A percentile compares a stretch with the other conserved stretches of the same genome.
Conservation (phyloP, 1,284 basidiomycete species). For the Pterulicium gracile region DNA sequence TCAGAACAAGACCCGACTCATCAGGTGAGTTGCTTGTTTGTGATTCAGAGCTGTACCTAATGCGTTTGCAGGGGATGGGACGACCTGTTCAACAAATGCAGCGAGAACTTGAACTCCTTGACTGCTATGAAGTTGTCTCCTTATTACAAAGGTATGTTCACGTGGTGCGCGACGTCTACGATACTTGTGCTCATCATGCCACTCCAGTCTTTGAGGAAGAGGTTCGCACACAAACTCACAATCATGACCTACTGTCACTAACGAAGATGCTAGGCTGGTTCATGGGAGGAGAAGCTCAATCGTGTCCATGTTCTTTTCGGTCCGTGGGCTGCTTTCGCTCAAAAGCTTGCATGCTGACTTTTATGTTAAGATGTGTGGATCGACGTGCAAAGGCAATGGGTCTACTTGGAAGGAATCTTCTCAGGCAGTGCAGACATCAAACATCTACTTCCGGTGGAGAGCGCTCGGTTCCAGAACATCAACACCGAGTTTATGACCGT, state of each 20-base stretch:
- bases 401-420: constrained; percentile 98
- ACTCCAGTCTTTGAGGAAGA: constrained; percentile 84
- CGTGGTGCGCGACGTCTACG: not conserved
- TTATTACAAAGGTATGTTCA: constrained; percentile 75
- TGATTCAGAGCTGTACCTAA: constrained; percentile 4
- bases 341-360: constrained; percentile 8
- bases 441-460: constrained; percentile 96
- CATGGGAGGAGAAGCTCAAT: constrained; percentile 94
- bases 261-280: constrained; percentile 45
- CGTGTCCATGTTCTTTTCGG: constrained; percentile 93
- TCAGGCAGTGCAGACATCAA: constrained; percentile 98
- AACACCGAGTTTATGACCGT: constrained; percentile 96
- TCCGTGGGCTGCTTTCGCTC: constrained; percentile 20
- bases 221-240: constrained; percentile 21
- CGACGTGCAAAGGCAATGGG: constrained; percentile 99
- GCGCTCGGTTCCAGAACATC: constrained; percentile 95
- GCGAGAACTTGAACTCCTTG: constrained; percentile 93
- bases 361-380: constrained; percentile 83
- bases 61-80: constrained; percentile 76
- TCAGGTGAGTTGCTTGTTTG: constrained; percentile 43
- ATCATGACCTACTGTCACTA: constrained; percentile 9
- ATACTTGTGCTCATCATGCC: not conserved
- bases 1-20: constrained; percentile 96
- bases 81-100: constrained; percentile 92
- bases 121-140: constrained; percentile 96